These are phyloP conservation scores for Stachybotrys chartarum DNA, from an alignment of 2,329 filamentous ascomycete species.

Conservation along the genomic window DNA sequence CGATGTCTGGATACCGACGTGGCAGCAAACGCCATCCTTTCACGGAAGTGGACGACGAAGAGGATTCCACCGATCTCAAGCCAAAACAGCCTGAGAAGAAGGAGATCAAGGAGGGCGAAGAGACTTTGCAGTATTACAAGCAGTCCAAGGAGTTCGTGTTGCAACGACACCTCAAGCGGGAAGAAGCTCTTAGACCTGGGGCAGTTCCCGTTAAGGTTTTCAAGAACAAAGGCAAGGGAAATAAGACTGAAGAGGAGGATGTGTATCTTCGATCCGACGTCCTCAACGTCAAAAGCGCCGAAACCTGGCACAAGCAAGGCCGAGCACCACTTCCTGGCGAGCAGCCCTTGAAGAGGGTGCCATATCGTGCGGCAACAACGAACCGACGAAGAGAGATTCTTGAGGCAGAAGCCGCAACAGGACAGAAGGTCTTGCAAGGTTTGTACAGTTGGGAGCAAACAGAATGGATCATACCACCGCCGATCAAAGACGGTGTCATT, in stretches of 20 bases:
- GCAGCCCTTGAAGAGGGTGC: constrained; percentile 75
- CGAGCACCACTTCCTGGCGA: constrained; percentile 65
- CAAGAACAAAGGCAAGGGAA: constrained; percentile 65
- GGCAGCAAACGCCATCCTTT: constrained; percentile 41
- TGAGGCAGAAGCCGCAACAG: constrained; percentile 71
- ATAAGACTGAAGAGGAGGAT: constrained; percentile 66
- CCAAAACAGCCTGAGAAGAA: constrained; percentile 67
- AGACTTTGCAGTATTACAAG: constrained; percentile 85
- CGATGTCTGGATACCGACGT: constrained; percentile 64
- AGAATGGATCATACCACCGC: constrained; percentile 88
- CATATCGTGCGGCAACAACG: constrained; percentile 83
- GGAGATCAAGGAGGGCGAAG: constrained; percentile 64
- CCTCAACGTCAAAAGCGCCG: constrained; percentile 77
- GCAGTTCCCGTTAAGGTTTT: constrained; percentile 70
- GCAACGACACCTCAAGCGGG: constrained; percentile 78
- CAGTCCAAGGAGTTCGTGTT: constrained; percentile 78
- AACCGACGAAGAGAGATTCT: constrained; percentile 84
- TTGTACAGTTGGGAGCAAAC: constrained; percentile 81
- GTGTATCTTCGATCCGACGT: constrained; percentile 78
- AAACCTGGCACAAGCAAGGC: constrained; percentile 98
- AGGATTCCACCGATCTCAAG: constrained; percentile 71
- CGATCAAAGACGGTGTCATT: constrained; percentile 77
- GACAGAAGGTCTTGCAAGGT: constrained; percentile 79
- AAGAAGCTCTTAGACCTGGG: constrained; percentile 72
- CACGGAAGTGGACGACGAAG: constrained; percentile 69